Evolutionary conservation across 192 early-diverging fungal genomes (phyloP).

Genomic region (Pecoramyces ruminantium): DNA sequence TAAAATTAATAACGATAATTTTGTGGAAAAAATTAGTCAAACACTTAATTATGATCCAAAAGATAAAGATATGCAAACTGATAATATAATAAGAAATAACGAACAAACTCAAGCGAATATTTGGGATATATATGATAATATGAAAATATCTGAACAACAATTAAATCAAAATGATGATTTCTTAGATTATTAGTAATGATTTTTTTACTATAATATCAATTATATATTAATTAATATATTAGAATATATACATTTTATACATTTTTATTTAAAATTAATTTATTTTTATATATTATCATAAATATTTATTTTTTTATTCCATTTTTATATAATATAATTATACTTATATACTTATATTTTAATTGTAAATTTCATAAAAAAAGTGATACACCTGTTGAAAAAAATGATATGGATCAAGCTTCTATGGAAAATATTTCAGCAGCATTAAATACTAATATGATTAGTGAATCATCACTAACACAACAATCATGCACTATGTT

Average conservation of each 20-base stretch:
- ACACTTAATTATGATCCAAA: slow-evolving; percentile 28
- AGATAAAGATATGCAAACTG: slow-evolving; percentile 33
- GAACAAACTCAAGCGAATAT: neutral
- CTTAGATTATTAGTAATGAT: neutral
- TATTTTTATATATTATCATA: no score
- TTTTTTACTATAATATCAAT: no score
- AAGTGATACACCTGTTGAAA: neutral
- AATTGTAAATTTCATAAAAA: no score
- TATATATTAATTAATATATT: no score
- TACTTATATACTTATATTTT: no score
- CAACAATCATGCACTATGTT: neutral
- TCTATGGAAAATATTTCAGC: neutral
- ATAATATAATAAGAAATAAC: neutral
- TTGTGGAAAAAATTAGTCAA: slow-evolving; percentile 24
- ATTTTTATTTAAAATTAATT: no score
- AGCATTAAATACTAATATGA: neutral
- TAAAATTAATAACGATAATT: slow-evolving; percentile 31
- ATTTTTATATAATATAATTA: no score
- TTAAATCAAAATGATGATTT: neutral
- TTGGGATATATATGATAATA: neutral
- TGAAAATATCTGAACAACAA: neutral
- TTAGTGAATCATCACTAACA: neutral
- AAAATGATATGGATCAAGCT: neutral
- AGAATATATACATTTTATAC: no score
- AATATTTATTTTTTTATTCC: no score